Percentiles rank a stretch among this genome's conserved stretches.
Evolutionary conservation across 1,284 basidiomycete genomes (phyloP).

Genomic region (Cystobasidium slooffiae): DNA sequence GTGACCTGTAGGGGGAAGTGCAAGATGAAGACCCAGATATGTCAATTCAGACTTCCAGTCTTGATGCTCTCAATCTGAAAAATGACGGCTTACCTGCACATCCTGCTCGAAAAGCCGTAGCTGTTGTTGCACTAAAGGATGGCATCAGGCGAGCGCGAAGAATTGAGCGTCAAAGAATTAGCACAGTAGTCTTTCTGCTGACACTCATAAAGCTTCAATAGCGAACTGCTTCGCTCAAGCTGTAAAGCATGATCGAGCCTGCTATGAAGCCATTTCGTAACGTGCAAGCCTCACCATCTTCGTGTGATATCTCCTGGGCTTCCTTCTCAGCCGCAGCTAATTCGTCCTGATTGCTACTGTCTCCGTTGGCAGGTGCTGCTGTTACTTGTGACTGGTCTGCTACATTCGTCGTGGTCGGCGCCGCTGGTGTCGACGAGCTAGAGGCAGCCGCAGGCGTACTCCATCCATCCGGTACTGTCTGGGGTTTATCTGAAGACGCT

Average conservation of each 20-base stretch:
- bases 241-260: not conserved
- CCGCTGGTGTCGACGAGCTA: slow-evolving; percentile 2
- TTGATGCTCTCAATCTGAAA: not conserved
- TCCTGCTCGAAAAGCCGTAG: slow-evolving; percentile 42
- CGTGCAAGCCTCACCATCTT: slow-evolving; percentile 21
- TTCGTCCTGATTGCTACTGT: slow-evolving; percentile 9
- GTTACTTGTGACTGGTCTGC: not conserved
- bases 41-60: not conserved
- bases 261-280: not conserved
- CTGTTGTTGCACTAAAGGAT: slow-evolving; percentile 34
- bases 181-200: not conserved
- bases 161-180: not conserved
- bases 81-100: slow-evolving; percentile 22
- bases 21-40: not conserved
- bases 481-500: not conserved
- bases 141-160: not conserved
- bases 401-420: slow-evolving; percentile 9
- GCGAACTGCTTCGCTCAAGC: not conserved
- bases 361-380: slow-evolving; percentile 4
- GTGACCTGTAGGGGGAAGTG: slow-evolving; percentile 71
- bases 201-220: too few relatives aligned
- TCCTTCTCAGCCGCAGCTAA: slow-evolving; percentile 19
- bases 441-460: slow-evolving; percentile 19
- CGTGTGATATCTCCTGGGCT: slow-evolving; percentile 32
- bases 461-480: slow-evolving; percentile 17